Base-by-base conservation (phyloP, 2,329 filamentous ascomycete species). In the Didymella keratinophila region DNA sequence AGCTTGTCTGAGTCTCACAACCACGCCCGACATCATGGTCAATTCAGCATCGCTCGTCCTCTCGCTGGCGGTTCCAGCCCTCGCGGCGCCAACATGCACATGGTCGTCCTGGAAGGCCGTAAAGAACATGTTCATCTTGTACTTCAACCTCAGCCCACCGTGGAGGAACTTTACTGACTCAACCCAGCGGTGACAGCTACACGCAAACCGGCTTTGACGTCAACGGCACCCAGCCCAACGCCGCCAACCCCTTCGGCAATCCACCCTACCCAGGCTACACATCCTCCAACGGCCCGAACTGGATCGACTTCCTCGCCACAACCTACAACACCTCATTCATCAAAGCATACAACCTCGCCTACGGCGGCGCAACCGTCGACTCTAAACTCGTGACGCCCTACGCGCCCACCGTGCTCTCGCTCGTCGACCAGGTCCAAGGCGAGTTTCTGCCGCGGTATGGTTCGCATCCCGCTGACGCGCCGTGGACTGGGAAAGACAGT, bases 241-340 rank as follows among this genome's bases (percentile, higher is more conserved):
- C 78, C 4, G 72, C 75, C 6, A 86, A 87, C 66, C 85, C 86
- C 0, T 77, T 89, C 61, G 87, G 87, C 0, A 90, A 90, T 65
- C 87, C 87, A 0, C 46, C 77, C 0, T 85, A 84, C 61, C 83
- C 82, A 7, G 75, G 74, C 43, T 76, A 65, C 61, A 76, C 72
- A 36, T 71, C 71, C 4, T 68, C 70, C 57, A 81, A 80, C 60
- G 84, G 83, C 0, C 83, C 82, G 0, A 85, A 85, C 66, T 86
- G 83, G 82, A 76, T 85, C n/a, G 84, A 80, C 56, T 84, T 76
- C 60, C 65, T 76, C 4, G 71, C 71, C 14, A 67, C 67, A 11
- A 75, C 68, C 30, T 74, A 74, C 67, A 76, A 76, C 62, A 78
- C 65, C 68, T 80, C 78, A 32, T 73, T 72, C 42, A 56, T 85